Evolutionary conservation across 805 yeast genomes (phyloP), one percentile per base, ranked within the genome.

Genomic region (Barnettozyma populi): DNA sequence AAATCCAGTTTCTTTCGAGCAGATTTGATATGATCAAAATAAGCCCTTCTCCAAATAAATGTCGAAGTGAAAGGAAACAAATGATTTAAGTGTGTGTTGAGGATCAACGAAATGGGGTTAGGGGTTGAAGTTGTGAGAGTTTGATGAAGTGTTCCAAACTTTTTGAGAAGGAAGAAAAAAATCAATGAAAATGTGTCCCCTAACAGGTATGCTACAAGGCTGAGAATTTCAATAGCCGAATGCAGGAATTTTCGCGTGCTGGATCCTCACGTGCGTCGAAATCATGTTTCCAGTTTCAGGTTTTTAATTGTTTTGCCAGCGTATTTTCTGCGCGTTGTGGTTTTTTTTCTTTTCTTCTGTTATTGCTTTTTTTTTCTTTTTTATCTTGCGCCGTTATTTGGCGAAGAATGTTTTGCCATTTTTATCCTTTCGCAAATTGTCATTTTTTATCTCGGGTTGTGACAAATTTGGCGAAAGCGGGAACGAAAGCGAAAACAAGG

Each of bases 1-100:
- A 52, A 53, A 50, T 50, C 54, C 40, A 47, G 59, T 52, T 56
- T 56, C 59, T 56, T 54, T 51, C 54, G 59, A 55, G 51, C 44
- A 53, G 49, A 51, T 44, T 47, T 47, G 50, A 48, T 42, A 25
- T 23, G 21, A 37, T 42, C 40, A 43, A 19, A 39, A 46, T 42
- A 36, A 35, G 32, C 50, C 36, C 47, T 47, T 38, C 43, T 40
- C 41, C 43, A 42, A 43, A 23, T 9, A 6, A 29, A 38, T 36
- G 40, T 16, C 10, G 36, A 47, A 44, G 40, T 39, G 40, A 38
- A 47, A 40, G 47, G 46, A 47, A 47, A 44, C 44, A 47, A 34
- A 44, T 31, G 44, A 40, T 36, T 44, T 34, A 36, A 19, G 34
- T 36, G 14, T 35, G 43, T 42, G 49, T 42, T 46, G 48, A 46